Evolutionary conservation across 2,329 filamentous ascomycete genomes (phyloP), one percentile per base, ranked within the genome.

Genomic region (Pyrenophora tritici-repentis): DNA sequence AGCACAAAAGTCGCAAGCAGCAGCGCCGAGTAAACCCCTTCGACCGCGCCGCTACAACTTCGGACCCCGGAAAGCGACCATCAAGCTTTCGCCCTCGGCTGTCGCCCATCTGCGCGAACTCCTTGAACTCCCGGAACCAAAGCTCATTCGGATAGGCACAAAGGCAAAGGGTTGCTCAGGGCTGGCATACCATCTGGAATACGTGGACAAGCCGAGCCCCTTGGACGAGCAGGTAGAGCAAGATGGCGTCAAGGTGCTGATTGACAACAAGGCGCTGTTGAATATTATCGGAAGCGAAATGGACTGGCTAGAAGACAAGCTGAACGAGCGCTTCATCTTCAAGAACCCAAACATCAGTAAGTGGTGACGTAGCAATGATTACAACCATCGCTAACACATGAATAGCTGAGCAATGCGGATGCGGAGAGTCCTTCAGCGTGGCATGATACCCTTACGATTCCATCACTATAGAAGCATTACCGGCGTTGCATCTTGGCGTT

Each of bases 221-320:
- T 93, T 97, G 66, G 94, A 99, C 66, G 94, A 99, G 75, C 82
- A 87, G 43, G 91, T 99, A 1, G 92, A 95, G 71, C 94, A 99
- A 73, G 94, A 97, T 67, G 94, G 93, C 0, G 93, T 99, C 50
- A 93, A 90, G 76, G 93, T 99, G 29, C 74, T 97, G 72, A 94
- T 99, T 50, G 94, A 99, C 74, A 96, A 90, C 81, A 97, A 97
- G 79, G 94, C 94, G 35, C 78, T 99, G 42, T 92, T 99, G 73
- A 97, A 93, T 75, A 97, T 99, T 46, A 97, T 99, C 65, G 94
- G 94, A 4, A 96, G 89, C 70, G 93, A 97, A 77, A 99, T 99
- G 94, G 94, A 99, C 71, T 99, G 93, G 92, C 82, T 93, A 9
- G 92, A 97, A 76, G 94, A 97, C 66, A 96, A 96, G 78, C 78